A percentile compares a stretch with the other conserved stretches of the same genome.
These are phyloP conservation scores for Triglochin maritima DNA, from an alignment of 106 monocot genomes.

Conservation along the genomic window DNA sequence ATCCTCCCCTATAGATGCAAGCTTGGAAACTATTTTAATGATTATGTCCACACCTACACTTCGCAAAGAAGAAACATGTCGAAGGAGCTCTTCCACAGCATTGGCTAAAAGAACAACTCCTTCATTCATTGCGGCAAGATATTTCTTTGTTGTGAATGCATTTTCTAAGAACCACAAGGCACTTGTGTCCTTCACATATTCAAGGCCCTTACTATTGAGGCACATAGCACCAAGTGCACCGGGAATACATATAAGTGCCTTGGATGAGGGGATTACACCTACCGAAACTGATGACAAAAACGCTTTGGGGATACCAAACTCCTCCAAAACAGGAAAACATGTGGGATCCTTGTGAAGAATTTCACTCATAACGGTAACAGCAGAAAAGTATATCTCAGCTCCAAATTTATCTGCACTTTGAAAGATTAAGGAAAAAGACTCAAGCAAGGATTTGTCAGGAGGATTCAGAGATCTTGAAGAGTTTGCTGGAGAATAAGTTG, in stretches of 20 bases:
- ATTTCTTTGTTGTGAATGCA: conserved; percentile 77
- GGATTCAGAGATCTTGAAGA: conserved; percentile 60
- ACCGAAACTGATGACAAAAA: conserved; percentile 69
- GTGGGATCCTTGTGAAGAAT: conserved; percentile 98
- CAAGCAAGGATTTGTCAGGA: conserved; percentile 45
- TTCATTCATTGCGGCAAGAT: conserved; percentile 96
- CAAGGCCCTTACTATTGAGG: conserved; percentile 76
- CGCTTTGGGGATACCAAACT: conserved; percentile 73
- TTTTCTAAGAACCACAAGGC: conserved; percentile 69
- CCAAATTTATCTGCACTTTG: conserved; percentile 70
- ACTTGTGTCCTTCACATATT: conserved; percentile 64
- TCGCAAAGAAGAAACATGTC: conserved; percentile 87
- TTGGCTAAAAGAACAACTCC: conserved; percentile 95
- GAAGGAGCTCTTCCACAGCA: conserved; percentile 94
- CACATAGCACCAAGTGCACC: conserved; percentile 98
- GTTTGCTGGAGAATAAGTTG: conserved; percentile 90
- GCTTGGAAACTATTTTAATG: conserved; percentile 75
- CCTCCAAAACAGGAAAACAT: conserved; percentile 60
- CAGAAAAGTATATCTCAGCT: conserved; percentile 94
- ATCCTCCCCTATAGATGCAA: conserved; percentile 51
- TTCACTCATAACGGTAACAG: conserved; percentile 98
- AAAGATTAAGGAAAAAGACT: conserved; percentile 71
- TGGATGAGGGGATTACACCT: conserved; percentile 79
- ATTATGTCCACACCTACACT: conserved; percentile 82
- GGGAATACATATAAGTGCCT: conserved; percentile 89